Evolutionary conservation across 371 early-diverging fungal genomes (phyloP), one percentile per base, ranked within the genome.

Genomic region (Capillidium rhysosporum): DNA sequence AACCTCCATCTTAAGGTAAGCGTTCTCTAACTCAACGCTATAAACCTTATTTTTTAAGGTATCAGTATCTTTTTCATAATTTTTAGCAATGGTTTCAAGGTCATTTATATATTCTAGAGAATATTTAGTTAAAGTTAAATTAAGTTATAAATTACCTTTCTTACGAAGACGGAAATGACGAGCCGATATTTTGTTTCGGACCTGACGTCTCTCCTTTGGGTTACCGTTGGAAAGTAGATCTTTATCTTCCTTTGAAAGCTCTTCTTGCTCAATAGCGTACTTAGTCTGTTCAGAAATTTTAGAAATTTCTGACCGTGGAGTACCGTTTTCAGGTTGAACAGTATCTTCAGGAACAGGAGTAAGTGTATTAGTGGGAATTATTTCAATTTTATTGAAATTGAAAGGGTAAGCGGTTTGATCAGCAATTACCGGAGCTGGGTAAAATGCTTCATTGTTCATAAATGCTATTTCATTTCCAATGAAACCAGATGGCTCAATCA

Each of bases 111-210:
- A 86, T 66, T 88, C 82, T 79, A 64, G 51, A 46, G 28, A 49
- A 9, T 29, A 10, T 12, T 12, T 51, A 24, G 4, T 29, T 46
- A 28, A 20, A 12, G 28, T 9, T 28, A 29, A 25, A 56, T 49
- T 51, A 21, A 49, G 54, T 14, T 55, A 14, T n/a, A 34, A n/a
- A 62, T 65, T 71, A 84, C 84, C 86, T 70, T 90, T 90, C 64
- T 88, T 71, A 43, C 89, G 74, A 30, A 80, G 79, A 46, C 91
- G 72, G 60, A 90, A 90, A 63, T 85, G 86, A 55, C 91, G 69
- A 4, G 91, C 91, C 8, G 86, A 86, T 31, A 89, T 77, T 59
- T 89, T 89, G 68, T 90, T 90, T 20, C 89, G 73, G 45, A 89
- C 63, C 61, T 87, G 88, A 28, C 89, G 70, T 21, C 88, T 75